Base-by-base conservation (phyloP, 495 filamentous ascomycete species). In the Venustampulla echinocandica region DNA sequence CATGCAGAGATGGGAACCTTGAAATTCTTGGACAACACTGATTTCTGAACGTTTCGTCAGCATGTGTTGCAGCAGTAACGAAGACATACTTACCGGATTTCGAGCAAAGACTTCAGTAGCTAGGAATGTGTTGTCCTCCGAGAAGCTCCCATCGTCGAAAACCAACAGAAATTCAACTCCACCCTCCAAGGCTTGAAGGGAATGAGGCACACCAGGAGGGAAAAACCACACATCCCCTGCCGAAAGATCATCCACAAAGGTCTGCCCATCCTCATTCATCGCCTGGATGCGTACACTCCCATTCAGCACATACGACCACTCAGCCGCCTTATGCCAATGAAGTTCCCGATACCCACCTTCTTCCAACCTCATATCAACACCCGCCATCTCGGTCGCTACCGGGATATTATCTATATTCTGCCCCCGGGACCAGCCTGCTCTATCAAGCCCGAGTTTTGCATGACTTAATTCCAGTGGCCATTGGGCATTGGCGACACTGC, bases 281-380 rank as follows among this genome's bases (percentile, higher is more conserved):
- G 78, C 74, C 57, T 63, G 55, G n/a, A 75, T 73, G 17, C 81
- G 67, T 14, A 76, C 78, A 32, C 75, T 76, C 0, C 82, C 82
- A 52, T 81, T 82, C 39, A 86, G 52, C 0, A 86, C 67, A 20
- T 80, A 54, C 1, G 76, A 71, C 82, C 82, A 85, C 56, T 87
- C 81, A 42, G 60, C 66, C 0, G 81, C 77, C 14, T 77, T 77
- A 51, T 87, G 82, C 82, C 82, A 85, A 56, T 87, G 82, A 17
- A 87, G 65, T 50, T 87, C 82, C 1, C 82, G 73, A 51, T 85
- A 85, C 0, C 70, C 80, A 30, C 73, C 64, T 2, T 79, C 73
- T 36, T 75, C 76, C 3, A 89, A 74, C 21, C 82, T 73, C 84
- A 89, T 89, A 53, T 88, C 76, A 1, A 88, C 84, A 40, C 84